Evolutionary conservation across 352 stramenopile species (phyloP), one percentile per base, ranked within the genome.

Genomic region (Globisporangium middletonii): DNA sequence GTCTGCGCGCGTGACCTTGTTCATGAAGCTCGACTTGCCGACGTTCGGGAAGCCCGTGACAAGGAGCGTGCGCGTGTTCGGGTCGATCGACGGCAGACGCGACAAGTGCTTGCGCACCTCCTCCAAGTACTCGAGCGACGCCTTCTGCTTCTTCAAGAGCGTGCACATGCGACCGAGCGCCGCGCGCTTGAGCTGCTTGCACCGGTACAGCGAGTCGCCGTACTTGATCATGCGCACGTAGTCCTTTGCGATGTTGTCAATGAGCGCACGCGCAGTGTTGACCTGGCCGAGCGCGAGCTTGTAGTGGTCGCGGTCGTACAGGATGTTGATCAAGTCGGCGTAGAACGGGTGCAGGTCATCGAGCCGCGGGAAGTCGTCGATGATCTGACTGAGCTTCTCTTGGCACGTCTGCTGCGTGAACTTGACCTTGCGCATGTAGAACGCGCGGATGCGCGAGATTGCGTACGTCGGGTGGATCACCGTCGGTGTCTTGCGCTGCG

Each of bases 11-110:
- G 97, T 99, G 47, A 99, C 97, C 79, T 99, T 99, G 88, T 99
- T 99, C 97, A 99, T 99, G 75, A 99, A 99, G 68, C 88, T 98
- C 28, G 90, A 98, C 79, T 99, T 99, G 55, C 97, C 97, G n/a
- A 99, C 97, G 69, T 99, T 99, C 27, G 97, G 97, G 69, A 97
- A 99, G 45, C 97, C 97, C 60, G 94, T 99, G 67, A 99, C 92
- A 16, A 99, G 80, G 50, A 99, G 73, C 35, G 97, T 99, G 47
- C 97, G 89, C 33, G 97, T 99, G 71, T 98, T 99, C 16, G 97
- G 97, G 80, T 99, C 97, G 58, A 99, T 97, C 12, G 96, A 97
- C 49, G 97, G 97, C 59, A 99, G 80, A 79, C 97, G 95, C 48
- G 90, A 98, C 66, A 99, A 84, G 71, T 99, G 97, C 82, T 99